Percentiles rank a stretch among this genome's conserved stretches.
phyloP scores from a whole-genome alignment of 139 green algal species.

The Chlamydomonas eustigma region DNA sequence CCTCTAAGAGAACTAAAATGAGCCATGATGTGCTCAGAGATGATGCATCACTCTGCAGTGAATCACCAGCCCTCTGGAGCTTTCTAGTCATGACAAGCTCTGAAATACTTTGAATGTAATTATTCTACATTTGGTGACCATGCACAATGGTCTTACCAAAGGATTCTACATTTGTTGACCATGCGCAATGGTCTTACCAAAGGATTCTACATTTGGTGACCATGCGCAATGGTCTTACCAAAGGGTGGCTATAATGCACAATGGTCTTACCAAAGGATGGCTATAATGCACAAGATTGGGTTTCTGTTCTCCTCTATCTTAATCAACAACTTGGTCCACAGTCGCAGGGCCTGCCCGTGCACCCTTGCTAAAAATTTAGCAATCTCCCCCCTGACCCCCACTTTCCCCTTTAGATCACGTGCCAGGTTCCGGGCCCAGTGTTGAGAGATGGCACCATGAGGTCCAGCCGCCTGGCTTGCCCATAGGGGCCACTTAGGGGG shows the following conservation, averaged over 20 bases:
- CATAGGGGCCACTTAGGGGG: not conserved
- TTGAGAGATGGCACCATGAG: not conserved
- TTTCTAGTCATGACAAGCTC: not conserved
- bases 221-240: not conserved
- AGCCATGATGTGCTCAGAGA: no score
- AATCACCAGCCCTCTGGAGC: no score
- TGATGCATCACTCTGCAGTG: no score
- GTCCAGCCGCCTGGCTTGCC: not conserved
- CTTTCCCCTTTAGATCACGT: not conserved
- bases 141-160: not conserved
- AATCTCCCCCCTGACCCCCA: not conserved
- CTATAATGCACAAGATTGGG: not conserved
- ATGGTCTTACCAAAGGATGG: not conserved
- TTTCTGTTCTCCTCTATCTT: not conserved
- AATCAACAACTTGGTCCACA: not conserved
- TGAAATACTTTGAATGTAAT: not conserved
- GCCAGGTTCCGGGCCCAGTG: not conserved
- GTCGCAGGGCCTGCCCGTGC: not conserved
- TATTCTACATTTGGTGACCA: not conserved
- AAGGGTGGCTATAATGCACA: not conserved
- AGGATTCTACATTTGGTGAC: not conserved
- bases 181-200: not conserved
- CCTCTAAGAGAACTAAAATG: no score
- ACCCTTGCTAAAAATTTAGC: not conserved
- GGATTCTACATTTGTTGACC: not conserved